Conservation (phyloP, 2,329 filamentous ascomycete genomes). For the Calonectria pteridis region DNA sequence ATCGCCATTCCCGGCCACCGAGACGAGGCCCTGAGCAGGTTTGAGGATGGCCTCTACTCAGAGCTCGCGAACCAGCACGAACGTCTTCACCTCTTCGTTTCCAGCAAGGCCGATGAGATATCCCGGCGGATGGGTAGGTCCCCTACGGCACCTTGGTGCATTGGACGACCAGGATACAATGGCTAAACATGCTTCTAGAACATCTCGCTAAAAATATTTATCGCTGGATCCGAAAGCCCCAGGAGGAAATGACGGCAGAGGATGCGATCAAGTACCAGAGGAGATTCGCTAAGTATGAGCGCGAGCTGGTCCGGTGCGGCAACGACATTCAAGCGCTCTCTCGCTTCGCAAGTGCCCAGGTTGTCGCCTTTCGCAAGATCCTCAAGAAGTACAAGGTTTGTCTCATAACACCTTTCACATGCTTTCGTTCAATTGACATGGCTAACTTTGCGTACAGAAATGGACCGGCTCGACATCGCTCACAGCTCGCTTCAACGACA, state of each 20-base stretch:
- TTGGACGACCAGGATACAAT: not conserved
- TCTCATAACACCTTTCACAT: not conserved
- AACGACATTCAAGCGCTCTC: slow-evolving; percentile 78
- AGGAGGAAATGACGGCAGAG: slow-evolving; percentile 42
- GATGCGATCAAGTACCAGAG: slow-evolving; percentile 62
- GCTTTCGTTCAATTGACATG: not conserved
- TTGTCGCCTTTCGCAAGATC: slow-evolving; percentile 83
- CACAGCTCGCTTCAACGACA: slow-evolving; percentile 73
- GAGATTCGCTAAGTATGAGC: slow-evolving; percentile 66
- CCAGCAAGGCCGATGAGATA: slow-evolving; percentile 85
- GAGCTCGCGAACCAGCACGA: slow-evolving; percentile 82
- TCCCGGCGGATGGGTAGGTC: slow-evolving; percentile 73
- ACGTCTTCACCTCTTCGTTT: slow-evolving; percentile 82
- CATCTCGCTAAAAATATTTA: slow-evolving; percentile 63
- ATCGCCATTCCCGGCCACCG: slow-evolving; percentile 81
- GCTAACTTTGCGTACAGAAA: slow-evolving; percentile 63
- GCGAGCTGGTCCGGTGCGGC: slow-evolving; percentile 68
- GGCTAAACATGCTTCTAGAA: slow-evolving; percentile 49
- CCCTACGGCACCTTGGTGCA: slow-evolving; percentile 14
- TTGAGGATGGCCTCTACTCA: slow-evolving; percentile 78
- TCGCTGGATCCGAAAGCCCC: slow-evolving; percentile 57
- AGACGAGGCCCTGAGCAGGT: slow-evolving; percentile 69
- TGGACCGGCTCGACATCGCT: slow-evolving; percentile 82
- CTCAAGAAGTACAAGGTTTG: slow-evolving; percentile 81
- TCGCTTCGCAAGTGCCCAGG: slow-evolving; percentile 80